Conservation (phyloP, 2,329 filamentous ascomycete species). For the Epichloe glyceriae region DNA sequence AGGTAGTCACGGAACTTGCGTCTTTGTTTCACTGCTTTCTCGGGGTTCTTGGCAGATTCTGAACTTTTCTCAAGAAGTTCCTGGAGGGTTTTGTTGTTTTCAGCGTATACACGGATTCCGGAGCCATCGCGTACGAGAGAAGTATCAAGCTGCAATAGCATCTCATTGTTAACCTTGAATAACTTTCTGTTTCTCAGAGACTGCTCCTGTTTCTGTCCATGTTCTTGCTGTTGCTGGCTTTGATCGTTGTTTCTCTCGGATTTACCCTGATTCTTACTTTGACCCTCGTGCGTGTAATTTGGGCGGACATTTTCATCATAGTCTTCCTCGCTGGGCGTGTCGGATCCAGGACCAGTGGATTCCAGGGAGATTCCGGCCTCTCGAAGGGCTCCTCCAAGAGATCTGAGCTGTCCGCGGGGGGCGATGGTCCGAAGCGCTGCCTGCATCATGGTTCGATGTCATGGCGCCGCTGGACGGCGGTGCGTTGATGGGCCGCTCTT, state of each 20-base stretch:
- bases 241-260: neutral
- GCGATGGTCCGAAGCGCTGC: neutral
- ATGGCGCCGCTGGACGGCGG: neutral
- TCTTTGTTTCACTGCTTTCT: slow-evolving; percentile 7
- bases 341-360: slow-evolving; percentile 16
- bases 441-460: neutral
- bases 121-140: slow-evolving; percentile 13
- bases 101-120: slow-evolving; percentile 14
- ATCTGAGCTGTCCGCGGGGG: slow-evolving; percentile 7
- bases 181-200: slow-evolving; percentile 1
- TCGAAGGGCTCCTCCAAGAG: slow-evolving; percentile 17
- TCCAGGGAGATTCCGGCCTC: slow-evolving; percentile 14
- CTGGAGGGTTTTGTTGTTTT: slow-evolving; percentile 17
- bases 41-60: slow-evolving; percentile 11
- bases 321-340: slow-evolving; percentile 32
- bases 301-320: slow-evolving; percentile 27
- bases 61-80: slow-evolving; percentile 15
- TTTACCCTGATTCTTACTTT: neutral
- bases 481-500: neutral
- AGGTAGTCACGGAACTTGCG: slow-evolving; percentile 37
- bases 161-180: neutral
- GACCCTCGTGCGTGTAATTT: slow-evolving; percentile 9
- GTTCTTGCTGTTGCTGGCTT: neutral
- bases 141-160: neutral
- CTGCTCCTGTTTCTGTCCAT: neutral